Evolutionary conservation across 2,329 filamentous ascomycete species (phyloP), one percentile per base, ranked within the genome.

Genomic region (Penicillium decumbens): DNA sequence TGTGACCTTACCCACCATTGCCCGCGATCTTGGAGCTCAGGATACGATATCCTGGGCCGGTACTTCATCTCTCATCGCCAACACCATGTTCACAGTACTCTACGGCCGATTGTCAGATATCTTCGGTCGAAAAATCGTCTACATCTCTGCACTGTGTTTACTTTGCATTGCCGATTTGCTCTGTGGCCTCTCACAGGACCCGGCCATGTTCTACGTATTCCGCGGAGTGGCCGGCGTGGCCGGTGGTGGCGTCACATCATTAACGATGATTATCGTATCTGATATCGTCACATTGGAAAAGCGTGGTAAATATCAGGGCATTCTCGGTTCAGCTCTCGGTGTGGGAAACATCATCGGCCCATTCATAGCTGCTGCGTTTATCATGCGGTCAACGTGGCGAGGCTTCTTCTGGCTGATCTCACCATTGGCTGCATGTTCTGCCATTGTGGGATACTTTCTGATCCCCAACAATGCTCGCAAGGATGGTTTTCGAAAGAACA

Each of bases 1-100:
- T 2, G 72, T 75, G 2, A 74, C 75, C n/a, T 62, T 82, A 33
- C 79, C 79, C 25, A 76, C 77, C 27, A 75, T 81, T 57, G 73
- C 75, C 47, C 61, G 69, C 44, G 75, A 80, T 46, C 68, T 79
- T 18, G 56, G 72, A 46, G 72, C 72, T 1, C 66, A 67, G 41
- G 56, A 70, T 48, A 69, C 68, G 2, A 83, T 83, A 41, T 88
- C 88, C 61, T 88, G 84, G 85, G 79, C 82, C 10, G 85, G 84
- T 1, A 88, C 85, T 4, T 82, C 81, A 13, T 89, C 86, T 56
- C 72, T 89, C 4, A 76, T 89, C 4, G 80, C 83, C 3, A 82
- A 80, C 48, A 84, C 83, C 0, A 77, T 80, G 29, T 85, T 85
- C 55, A 82, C 83, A 55, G 80, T 84, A 51, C 72, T 86, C 0